These are phyloP conservation scores for Chlorociboria aeruginascens DNA, from an alignment of 495 filamentous ascomycete species.

Conservation along the genomic window DNA sequence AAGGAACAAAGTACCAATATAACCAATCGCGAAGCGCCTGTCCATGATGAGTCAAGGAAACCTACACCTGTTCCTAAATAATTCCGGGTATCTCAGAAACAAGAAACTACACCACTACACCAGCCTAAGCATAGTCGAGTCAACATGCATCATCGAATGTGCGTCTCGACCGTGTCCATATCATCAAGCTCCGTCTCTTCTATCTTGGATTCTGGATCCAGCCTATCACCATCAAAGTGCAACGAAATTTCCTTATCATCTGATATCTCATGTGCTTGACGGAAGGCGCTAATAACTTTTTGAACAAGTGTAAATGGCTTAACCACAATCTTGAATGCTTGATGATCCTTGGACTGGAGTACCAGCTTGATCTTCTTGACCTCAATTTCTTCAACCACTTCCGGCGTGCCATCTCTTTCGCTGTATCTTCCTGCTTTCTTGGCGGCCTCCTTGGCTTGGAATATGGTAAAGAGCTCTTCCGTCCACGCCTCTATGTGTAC, in stretches of 20 bases:
- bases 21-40: no score
- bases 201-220: conserved; percentile 49
- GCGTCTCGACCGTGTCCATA: conserved; percentile 65
- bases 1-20: no score
- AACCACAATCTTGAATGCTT: conserved; percentile 26
- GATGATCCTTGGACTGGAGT: conserved; percentile 30
- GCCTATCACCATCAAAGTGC: conserved; percentile 68
- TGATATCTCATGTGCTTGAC: conserved; percentile 17
- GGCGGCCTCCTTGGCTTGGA: conserved; percentile 27
- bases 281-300: conserved; percentile 28
- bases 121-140: neutral
- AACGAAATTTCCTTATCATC: conserved; percentile 45
- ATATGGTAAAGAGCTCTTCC: conserved; percentile 40
- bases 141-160: conserved; percentile 8
- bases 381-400: conserved; percentile 17
- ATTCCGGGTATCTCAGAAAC: conserved; percentile 3
- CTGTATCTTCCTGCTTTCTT: conserved; percentile 15
- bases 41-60: no score
- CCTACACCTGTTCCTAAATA: neutral
- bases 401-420: conserved; percentile 9
- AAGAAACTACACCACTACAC: neutral
- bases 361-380: conserved; percentile 40
- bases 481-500: conserved; percentile 68
- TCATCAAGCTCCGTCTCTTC: conserved; percentile 66
- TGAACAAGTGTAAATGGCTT: conserved; percentile 26